A percentile compares a stretch with the other conserved stretches of the same genome.
These are phyloP conservation scores for Gamsiella multidivaricata DNA, from an alignment of 192 early-diverging fungal genomes.

Conservation along the genomic window DNA sequence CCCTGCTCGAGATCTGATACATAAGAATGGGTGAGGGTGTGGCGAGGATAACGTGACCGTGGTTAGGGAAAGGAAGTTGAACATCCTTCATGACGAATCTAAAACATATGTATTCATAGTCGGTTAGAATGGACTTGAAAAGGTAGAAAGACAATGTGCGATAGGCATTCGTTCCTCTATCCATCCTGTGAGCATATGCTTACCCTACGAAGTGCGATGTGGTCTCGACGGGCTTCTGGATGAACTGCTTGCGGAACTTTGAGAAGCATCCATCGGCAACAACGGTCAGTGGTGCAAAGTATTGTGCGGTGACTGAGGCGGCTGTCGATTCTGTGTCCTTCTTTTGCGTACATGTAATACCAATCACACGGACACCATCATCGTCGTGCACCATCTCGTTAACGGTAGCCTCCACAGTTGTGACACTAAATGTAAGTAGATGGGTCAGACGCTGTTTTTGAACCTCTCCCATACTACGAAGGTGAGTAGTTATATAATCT, in stretches of 20 bases:
- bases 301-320: slow-evolving; percentile 11
- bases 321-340: slow-evolving; percentile 23
- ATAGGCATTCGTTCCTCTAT: neutral
- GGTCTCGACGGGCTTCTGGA: slow-evolving; percentile 59
- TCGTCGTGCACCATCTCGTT: slow-evolving; percentile 67
- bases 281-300: slow-evolving; percentile 82
- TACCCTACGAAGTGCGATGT: slow-evolving; percentile 83
- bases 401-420: slow-evolving; percentile 81
- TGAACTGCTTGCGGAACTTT: slow-evolving; percentile 87
- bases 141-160: neutral
- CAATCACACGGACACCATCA: slow-evolving; percentile 62
- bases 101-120: neutral
- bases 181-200: neutral
- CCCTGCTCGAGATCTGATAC: slow-evolving; percentile 89
- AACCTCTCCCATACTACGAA: neutral
- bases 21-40: slow-evolving; percentile 87
- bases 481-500: neutral
- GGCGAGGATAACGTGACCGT: slow-evolving; percentile 94
- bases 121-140: neutral
- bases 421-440: slow-evolving; percentile 66
- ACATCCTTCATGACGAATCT: slow-evolving; percentile 79
- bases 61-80: slow-evolving; percentile 80
- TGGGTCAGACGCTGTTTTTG: neutral
- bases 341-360: slow-evolving; percentile 64
- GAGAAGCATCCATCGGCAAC: slow-evolving; percentile 96